phyloP scores from a whole-genome alignment of 2,329 filamentous ascomycete genomes.

The Grosmannia clavigera region DNA sequence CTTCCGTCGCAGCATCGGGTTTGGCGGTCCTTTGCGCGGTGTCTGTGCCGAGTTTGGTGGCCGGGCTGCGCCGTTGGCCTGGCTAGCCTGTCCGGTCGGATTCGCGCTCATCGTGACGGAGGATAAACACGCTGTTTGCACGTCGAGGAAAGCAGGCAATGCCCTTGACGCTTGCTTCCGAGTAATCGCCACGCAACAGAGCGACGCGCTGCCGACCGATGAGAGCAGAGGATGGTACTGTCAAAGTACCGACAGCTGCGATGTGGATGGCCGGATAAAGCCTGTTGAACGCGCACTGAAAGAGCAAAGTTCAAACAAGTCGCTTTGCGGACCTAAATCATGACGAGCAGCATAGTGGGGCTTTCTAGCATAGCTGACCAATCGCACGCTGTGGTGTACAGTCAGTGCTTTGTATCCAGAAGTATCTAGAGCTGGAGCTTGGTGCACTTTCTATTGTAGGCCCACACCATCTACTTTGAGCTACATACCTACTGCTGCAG shows the following conservation, averaged over 20 bases:
- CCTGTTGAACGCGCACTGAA: not conserved
- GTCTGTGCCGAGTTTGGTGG: constrained; percentile 11
- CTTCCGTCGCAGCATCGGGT: constrained; percentile 27
- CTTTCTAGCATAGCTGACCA: not conserved
- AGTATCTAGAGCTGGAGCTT: not conserved
- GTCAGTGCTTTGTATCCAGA: not conserved
- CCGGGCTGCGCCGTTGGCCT: constrained; percentile 8
- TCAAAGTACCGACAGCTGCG: not conserved
- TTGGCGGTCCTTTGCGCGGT: constrained; percentile 20
- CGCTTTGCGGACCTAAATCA: not conserved
- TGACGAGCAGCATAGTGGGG: not conserved
- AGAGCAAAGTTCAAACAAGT: not conserved
- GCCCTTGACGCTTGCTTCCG: not conserved
- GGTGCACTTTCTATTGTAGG: not conserved
- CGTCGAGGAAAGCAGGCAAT: not conserved
- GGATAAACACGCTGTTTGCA: not conserved
- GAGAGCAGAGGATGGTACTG: not conserved
- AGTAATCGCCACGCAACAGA: not conserved
- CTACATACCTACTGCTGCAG: not conserved
- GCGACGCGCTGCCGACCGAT: not conserved
- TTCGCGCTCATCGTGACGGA: constrained; percentile 30
- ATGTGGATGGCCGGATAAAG: not conserved
- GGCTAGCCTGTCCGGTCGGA: constrained; percentile 20
- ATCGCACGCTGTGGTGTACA: not conserved
- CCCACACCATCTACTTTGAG: not conserved